Conservation (phyloP, 2,329 filamentous ascomycete genomes). For the Ramularia endophylla region DNA sequence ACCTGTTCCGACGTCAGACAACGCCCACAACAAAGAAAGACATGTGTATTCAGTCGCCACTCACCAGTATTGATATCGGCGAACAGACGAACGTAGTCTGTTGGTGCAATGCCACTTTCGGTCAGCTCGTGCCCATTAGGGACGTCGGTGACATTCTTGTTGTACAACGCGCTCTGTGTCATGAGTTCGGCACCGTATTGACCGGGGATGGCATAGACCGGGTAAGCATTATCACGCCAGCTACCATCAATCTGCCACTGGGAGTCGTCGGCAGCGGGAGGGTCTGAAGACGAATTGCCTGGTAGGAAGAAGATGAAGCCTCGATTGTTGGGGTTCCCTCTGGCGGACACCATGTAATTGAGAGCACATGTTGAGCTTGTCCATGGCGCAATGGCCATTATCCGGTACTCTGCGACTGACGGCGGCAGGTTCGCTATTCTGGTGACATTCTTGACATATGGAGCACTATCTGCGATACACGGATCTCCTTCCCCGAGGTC, state of each 20-base stretch:
- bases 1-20: constrained; percentile 9
- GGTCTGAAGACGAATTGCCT: constrained; percentile 47
- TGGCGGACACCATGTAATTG: constrained; percentile 60
- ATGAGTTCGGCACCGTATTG: constrained; percentile 62
- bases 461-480: constrained; percentile 58
- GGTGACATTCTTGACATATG: constrained; percentile 69
- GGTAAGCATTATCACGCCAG: constrained; percentile 65
- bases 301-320: constrained; percentile 52
- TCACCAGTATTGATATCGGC: constrained; percentile 44
- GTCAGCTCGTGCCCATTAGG: constrained; percentile 36
- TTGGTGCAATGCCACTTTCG: constrained; percentile 29
- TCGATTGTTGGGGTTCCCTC: constrained; percentile 54
- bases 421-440: constrained; percentile 60
- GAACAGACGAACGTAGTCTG: constrained; percentile 47
- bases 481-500: constrained; percentile 52
- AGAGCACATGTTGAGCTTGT: constrained; percentile 65
- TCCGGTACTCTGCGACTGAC: constrained; percentile 52
- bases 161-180: constrained; percentile 67
- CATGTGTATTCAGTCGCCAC: constrained; percentile 4
- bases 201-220: constrained; percentile 76
- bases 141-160: constrained; percentile 59
- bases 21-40: constrained; percentile 4
- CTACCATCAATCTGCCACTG: constrained; percentile 67
- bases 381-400: constrained; percentile 85
- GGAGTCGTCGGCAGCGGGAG: constrained; percentile 58